phyloP scores from a whole-genome alignment of 78 protist genomes.

The Mantamonas sphyraenae region DNA sequence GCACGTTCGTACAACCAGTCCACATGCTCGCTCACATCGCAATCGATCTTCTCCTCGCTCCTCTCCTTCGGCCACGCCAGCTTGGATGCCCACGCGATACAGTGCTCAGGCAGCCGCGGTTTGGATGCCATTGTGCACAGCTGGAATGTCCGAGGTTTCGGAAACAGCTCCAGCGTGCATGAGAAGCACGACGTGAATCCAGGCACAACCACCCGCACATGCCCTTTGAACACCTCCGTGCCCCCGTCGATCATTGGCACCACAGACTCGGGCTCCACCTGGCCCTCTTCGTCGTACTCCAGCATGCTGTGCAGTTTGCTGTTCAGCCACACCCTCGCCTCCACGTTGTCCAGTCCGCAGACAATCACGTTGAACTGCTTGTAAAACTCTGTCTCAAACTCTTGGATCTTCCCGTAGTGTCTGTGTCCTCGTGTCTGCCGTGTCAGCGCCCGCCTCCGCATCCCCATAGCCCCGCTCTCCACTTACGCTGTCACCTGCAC shows the following conservation, averaged over 20 bases:
- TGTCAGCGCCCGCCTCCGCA: no score
- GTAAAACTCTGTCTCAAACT: slow-evolving; percentile 69
- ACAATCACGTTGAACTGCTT: slow-evolving; percentile 78
- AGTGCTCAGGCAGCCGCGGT: slow-evolving; percentile 93
- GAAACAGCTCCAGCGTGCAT: slow-evolving; percentile 80
- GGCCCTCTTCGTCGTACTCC: slow-evolving; percentile 41
- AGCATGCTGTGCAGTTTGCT: slow-evolving; percentile 59
- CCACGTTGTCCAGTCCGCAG: slow-evolving; percentile 93
- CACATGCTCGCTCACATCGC: no score
- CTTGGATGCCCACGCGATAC: slow-evolving; percentile 77
- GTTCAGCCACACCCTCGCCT: slow-evolving; percentile 92
- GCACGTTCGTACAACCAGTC: slow-evolving; percentile 75
- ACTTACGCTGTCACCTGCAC: slow-evolving; percentile 73
- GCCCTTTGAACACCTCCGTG: slow-evolving; percentile 95
- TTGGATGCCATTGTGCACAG: slow-evolving; percentile 91
- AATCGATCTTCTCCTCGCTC: no score
- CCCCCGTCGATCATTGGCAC: slow-evolving; percentile 96
- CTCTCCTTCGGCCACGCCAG: slow-evolving; percentile 30
- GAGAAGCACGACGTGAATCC: slow-evolving; percentile 83
- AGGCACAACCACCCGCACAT: slow-evolving; percentile 85
- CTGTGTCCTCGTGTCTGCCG: slow-evolving; percentile 24
- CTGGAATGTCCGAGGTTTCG: slow-evolving; percentile 81
- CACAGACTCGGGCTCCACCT: slow-evolving; percentile 33
- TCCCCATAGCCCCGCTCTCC: background rate
- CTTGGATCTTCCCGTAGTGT: slow-evolving; percentile 76